phyloP scores from a whole-genome alignment of 169 alveolate genomes.

The Cryptosporidium xiaoi region DNA sequence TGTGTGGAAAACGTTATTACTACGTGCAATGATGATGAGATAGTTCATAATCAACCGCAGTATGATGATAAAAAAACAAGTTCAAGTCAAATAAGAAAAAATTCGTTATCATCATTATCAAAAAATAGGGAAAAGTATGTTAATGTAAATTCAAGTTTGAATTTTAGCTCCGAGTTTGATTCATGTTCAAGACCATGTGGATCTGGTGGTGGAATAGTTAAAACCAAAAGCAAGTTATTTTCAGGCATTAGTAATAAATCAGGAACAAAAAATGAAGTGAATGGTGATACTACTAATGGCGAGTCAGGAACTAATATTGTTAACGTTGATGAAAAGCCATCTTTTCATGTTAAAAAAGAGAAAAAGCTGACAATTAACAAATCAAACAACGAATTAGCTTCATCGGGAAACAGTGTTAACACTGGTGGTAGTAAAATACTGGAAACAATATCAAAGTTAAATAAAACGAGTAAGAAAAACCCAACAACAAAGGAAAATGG shows the following conservation, averaged over 20 bases:
- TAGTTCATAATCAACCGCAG: slow-evolving; percentile 2
- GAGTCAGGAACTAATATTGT: background rate
- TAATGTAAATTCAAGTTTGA: no score
- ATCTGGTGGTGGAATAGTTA: slow-evolving; percentile 5
- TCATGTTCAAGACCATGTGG: background rate
- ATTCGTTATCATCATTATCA: no score
- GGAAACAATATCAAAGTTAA: no score
- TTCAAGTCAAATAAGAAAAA: no score
- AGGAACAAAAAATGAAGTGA: background rate
- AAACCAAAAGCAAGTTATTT: background rate
- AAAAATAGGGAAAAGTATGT: no score
- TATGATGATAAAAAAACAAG: background rate
- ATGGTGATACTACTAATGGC: background rate
- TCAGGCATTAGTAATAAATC: background rate
- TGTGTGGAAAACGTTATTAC: slow-evolving; percentile 37
- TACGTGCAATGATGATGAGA: slow-evolving; percentile 36
- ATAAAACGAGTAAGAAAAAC: no score
- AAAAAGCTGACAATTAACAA: background rate
- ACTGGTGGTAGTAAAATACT: no score
- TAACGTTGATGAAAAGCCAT: background rate
- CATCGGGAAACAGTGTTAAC: background rate
- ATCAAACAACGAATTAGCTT: background rate
- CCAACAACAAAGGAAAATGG: no score
- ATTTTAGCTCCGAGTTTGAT: no score
- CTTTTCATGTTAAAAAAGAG: background rate